These are phyloP conservation scores for Zygosaccharomyces lentus DNA, from an alignment of 805 yeast species.

Conservation along the genomic window DNA sequence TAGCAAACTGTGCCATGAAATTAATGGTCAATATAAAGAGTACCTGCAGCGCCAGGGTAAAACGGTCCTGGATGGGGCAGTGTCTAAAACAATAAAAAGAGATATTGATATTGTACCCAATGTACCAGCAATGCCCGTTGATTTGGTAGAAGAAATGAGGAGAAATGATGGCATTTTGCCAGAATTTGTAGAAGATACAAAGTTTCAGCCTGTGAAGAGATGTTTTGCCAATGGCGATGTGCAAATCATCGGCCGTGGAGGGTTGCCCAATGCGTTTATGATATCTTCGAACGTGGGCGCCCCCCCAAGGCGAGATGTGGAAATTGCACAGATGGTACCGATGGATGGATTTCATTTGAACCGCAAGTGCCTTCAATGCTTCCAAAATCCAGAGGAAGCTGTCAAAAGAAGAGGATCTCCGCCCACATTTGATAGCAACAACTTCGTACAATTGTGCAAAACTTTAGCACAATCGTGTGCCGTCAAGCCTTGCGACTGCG, in stretches of 20 bases:
- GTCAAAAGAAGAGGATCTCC: constrained; percentile 76
- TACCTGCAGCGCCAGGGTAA: constrained; percentile 9
- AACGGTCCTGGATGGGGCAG: constrained; percentile 7
- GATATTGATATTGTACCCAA: constrained; percentile 8
- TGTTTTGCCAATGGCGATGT: constrained; percentile 21
- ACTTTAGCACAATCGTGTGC: constrained; percentile 19
- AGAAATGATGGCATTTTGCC: constrained; percentile 16
- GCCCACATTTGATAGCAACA: constrained; percentile 68
- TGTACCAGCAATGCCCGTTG: constrained; percentile 8
- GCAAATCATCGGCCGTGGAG: constrained; percentile 30
- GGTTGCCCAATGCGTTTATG: constrained; percentile 26
- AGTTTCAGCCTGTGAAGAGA: constrained; percentile 21
- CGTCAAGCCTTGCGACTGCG: constrained; percentile 17
- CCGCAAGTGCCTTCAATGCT: constrained; percentile 41
- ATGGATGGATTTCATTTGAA: constrained; percentile 81
- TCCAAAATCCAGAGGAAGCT: constrained; percentile 56
- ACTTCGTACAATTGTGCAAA: constrained; percentile 27
- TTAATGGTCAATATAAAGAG: constrained; percentile 35
- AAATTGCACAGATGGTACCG: constrained; percentile 47
- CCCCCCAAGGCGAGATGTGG: constrained; percentile 12
- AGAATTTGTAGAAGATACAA: constrained; percentile 22
- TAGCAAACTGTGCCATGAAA: constrained; percentile 37
- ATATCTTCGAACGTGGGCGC: constrained; percentile 5
- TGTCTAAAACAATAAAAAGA: neutral
- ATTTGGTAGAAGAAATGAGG: constrained; percentile 11